Evolutionary conservation across 129 eudicot species (phyloP).

Genomic region (Chrysanthemum lavandulifolium): DNA sequence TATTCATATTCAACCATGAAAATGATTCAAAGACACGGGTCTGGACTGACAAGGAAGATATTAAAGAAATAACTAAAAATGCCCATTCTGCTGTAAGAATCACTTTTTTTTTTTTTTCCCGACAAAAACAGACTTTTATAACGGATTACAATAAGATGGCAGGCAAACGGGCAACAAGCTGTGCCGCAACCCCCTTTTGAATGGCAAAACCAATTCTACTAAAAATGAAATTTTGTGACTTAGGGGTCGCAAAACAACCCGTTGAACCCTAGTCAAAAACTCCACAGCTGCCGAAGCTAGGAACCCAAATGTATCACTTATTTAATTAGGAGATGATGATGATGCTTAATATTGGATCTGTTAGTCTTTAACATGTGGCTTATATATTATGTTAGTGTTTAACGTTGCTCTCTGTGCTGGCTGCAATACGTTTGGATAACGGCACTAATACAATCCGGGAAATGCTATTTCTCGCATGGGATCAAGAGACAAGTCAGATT

Average conservation of each 20-base stretch:
- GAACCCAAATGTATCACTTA: too few species aligned
- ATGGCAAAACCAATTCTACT: too few species aligned
- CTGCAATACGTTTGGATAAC: constrained; percentile 71
- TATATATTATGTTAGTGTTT: not conserved
- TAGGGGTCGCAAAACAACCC: too few species aligned
- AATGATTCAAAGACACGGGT: constrained; percentile 88
- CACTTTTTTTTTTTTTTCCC: not conserved
- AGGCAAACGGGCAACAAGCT: too few species aligned
- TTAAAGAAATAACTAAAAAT: constrained; percentile 66
- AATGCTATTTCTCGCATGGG: constrained; percentile 43
- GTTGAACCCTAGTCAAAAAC: too few species aligned
- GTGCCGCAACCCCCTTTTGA: too few species aligned
- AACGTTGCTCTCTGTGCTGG: constrained; percentile 61
- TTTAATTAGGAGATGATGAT: too few species aligned
- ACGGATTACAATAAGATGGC: too few species aligned
- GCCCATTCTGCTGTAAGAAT: constrained; percentile 74
- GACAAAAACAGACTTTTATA: too few species aligned
- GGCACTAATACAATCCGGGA: constrained; percentile 51
- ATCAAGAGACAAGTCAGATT: constrained; percentile 43
- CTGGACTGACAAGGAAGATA: constrained; percentile 91
- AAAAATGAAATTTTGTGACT: too few species aligned
- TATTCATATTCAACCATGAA: constrained; percentile 69
- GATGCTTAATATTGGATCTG: not conserved
- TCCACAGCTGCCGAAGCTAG: too few species aligned
- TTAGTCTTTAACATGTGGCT: too few species aligned